phyloP scores from a whole-genome alignment of 1,284 basidiomycete species.

The Psilocybe mexicana region DNA sequence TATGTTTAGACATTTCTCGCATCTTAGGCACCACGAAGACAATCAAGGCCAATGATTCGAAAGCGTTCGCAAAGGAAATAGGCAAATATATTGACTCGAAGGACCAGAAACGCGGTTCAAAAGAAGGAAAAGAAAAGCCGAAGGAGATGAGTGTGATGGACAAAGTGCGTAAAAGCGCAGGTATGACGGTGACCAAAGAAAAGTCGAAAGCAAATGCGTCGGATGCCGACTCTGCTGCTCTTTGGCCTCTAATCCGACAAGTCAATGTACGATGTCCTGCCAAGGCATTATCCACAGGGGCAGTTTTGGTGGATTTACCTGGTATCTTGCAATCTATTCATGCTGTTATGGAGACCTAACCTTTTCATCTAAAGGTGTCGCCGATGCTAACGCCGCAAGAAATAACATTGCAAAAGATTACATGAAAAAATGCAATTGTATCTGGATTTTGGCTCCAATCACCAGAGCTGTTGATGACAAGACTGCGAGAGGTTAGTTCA shows the following conservation, averaged over 20 bases:
- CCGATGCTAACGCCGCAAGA: conserved; percentile 59
- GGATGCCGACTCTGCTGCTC: conserved; percentile 44
- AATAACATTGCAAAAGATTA: conserved; percentile 59
- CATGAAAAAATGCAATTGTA: conserved; percentile 59
- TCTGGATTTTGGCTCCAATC: conserved; percentile 59
- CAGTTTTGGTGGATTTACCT: conserved; percentile 60
- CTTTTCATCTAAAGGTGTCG: conserved; percentile 41
- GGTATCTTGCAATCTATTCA: conserved; percentile 31
- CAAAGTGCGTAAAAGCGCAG: conserved; percentile 30
- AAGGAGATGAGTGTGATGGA: conserved; percentile 37
- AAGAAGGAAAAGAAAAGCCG: conserved; percentile 42
- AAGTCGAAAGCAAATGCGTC: conserved; percentile 21
- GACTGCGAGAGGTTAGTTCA: conserved; percentile 49
- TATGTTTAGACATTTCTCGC: conserved; percentile 36
- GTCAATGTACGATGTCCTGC: conserved; percentile 59
- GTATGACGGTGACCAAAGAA: conserved; percentile 24
- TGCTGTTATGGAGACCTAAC: not conserved
- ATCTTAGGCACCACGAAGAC: conserved; percentile 55
- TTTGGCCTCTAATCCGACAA: conserved; percentile 64
- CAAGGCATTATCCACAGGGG: conserved; percentile 53
- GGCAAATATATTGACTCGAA: conserved; percentile 67
- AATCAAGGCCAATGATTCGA: conserved; percentile 51
- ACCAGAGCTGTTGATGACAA: conserved; percentile 59
- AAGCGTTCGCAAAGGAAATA: conserved; percentile 53
- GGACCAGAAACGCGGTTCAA: conserved; percentile 53